These are phyloP conservation scores for Ceratocystis cubensis DNA, from an alignment of 2,329 filamentous ascomycete species.

Conservation along the genomic window DNA sequence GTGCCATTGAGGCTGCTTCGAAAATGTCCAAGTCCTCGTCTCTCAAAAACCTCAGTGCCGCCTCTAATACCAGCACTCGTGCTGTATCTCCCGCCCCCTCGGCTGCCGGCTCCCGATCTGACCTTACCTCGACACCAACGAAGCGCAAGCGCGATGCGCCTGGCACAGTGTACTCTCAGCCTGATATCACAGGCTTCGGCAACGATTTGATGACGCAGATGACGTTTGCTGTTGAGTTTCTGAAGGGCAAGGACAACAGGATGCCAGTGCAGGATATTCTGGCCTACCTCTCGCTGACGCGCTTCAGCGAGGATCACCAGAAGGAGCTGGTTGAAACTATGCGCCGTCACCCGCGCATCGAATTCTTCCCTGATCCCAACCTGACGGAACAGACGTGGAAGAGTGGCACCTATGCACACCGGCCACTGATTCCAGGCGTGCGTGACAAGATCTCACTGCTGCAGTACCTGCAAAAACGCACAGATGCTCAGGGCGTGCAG, in stretches of 20 bases:
- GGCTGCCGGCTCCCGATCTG: conserved; percentile 31
- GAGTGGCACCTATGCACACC: conserved; percentile 66
- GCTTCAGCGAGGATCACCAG: conserved; percentile 48
- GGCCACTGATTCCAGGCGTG: conserved; percentile 68
- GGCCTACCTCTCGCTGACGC: conserved; percentile 62
- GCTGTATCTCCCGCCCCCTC: conserved; percentile 52
- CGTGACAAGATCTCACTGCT: conserved; percentile 65
- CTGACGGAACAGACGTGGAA: conserved; percentile 55
- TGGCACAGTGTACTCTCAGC: conserved; percentile 59
- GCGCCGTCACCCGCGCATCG: conserved; percentile 48
- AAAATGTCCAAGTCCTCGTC: conserved; percentile 46
- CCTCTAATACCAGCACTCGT: conserved; percentile 33
- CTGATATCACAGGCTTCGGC: conserved; percentile 61
- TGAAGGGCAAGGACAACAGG: conserved; percentile 58
- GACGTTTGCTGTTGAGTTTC: conserved; percentile 71
- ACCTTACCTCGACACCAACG: conserved; percentile 45
- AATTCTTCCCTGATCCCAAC: conserved; percentile 43
- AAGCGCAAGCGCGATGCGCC: conserved; percentile 47
- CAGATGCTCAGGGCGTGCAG: conserved; percentile 64
- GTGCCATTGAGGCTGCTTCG: conserved; percentile 38
- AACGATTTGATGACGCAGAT: conserved; percentile 77
- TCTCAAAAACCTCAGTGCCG: conserved; percentile 40
- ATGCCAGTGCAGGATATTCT: conserved; percentile 66
- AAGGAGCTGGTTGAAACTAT: conserved; percentile 56
- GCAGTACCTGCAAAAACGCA: conserved; percentile 66